A percentile compares a stretch with the other conserved stretches of the same genome.
phyloP scores from a whole-genome alignment of 441 rosid species.

The Omphalea diandra region DNA sequence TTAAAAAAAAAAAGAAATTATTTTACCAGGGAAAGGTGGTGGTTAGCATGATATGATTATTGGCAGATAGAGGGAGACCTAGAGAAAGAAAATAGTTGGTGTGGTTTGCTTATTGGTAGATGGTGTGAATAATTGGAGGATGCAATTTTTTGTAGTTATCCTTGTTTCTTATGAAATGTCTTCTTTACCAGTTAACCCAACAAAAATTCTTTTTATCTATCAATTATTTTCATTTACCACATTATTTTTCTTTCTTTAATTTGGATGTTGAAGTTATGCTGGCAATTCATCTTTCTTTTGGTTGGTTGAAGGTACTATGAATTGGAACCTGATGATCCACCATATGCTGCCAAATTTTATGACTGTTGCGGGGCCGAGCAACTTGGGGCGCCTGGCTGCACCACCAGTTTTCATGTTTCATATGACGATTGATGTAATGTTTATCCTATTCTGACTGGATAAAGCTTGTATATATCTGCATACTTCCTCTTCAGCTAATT shows the following conservation, averaged over 20 bases:
- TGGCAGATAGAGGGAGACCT: neutral
- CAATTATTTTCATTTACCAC: neutral
- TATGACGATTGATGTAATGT: constrained; percentile 54
- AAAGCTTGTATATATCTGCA: constrained; percentile 16
- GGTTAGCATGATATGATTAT: neutral
- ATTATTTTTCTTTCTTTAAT: neutral
- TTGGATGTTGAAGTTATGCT: constrained; percentile 4
- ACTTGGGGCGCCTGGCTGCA: constrained; percentile 77
- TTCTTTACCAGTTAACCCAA: neutral
- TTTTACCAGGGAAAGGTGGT: neutral
- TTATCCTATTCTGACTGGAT: constrained; percentile 5
- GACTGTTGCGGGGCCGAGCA: constrained; percentile 97
- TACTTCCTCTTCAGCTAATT: neutral
- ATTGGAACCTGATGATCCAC: constrained; percentile 78
- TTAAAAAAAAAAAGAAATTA: neutral
- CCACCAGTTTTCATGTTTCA: constrained; percentile 58
- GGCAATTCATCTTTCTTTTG: constrained; percentile 12
- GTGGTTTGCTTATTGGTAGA: neutral
- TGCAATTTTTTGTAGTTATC: neutral
- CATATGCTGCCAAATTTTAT: constrained; percentile 87
- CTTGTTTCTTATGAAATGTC: no score
- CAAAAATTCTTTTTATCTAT: no score
- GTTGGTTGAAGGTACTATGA: constrained; percentile 71
- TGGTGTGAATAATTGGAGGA: neutral
- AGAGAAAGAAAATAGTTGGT: neutral